phyloP scores from a whole-genome alignment of 352 stramenopile species.

The Phytopythium cucurbitacearum region DNA sequence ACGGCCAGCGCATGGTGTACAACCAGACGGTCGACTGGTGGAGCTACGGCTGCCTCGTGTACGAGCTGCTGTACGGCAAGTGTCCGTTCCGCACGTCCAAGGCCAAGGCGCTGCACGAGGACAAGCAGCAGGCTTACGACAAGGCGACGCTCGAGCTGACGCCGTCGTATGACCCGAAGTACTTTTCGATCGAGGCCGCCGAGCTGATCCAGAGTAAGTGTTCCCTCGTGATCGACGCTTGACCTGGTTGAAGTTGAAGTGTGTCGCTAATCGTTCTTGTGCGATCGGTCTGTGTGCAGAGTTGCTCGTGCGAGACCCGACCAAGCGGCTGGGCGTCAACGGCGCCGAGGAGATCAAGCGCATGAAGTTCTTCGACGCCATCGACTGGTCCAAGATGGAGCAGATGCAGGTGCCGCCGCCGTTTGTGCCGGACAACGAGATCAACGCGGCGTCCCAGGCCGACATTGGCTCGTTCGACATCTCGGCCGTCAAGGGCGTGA shows the following conservation, averaged over 20 bases:
- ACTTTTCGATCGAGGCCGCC: conserved; percentile 72
- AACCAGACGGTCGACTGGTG: conserved; percentile 96
- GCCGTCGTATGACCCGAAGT: conserved; percentile 71
- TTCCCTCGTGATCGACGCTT: too few relatives aligned
- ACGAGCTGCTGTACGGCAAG: conserved; percentile 95
- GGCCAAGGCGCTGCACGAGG: conserved; percentile 90
- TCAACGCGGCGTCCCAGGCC: conserved; percentile 79
- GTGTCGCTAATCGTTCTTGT: conserved; percentile 4
- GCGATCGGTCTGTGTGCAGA: conserved; percentile 32
- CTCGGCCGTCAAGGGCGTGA: conserved; percentile 61
- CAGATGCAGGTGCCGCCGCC: conserved; percentile 56
- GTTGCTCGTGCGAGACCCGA: conserved; percentile 68
- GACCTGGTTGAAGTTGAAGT: too few relatives aligned
- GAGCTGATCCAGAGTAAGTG: conserved; percentile 73
- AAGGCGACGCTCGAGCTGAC: conserved; percentile 78
- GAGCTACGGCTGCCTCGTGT: conserved; percentile 96
- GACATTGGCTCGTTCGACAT: conserved; percentile 83
- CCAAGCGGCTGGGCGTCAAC: conserved; percentile 61
- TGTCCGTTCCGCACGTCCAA: conserved; percentile 96
- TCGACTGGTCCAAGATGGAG: conserved; percentile 78
- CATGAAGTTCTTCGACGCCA: conserved; percentile 71
- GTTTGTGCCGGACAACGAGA: conserved; percentile 80
- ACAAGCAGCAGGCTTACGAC: conserved; percentile 87
- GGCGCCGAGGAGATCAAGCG: conserved; percentile 72
- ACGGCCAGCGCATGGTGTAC: conserved; percentile 93